These are phyloP conservation scores for Phytophthora meadii DNA, from an alignment of 352 stramenopile genomes.

Conservation along the genomic window DNA sequence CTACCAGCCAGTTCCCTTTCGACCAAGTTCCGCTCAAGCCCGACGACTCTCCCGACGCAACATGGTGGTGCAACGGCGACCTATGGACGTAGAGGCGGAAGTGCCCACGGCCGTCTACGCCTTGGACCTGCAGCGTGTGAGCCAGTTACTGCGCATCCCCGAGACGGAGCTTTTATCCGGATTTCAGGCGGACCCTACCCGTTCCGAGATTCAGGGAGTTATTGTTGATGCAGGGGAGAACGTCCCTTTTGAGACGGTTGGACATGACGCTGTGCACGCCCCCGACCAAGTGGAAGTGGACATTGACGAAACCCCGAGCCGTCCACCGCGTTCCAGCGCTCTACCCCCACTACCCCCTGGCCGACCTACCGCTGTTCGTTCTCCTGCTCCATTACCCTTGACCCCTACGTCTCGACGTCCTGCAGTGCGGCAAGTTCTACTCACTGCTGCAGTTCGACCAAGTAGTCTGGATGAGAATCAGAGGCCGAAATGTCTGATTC, in stretches of 20 bases:
- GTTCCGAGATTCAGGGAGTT: conserved; percentile 79
- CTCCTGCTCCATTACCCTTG: conserved; percentile 15
- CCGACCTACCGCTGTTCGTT: conserved; percentile 23
- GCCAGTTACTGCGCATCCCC: conserved; percentile 55
- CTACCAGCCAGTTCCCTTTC: conserved; percentile 16
- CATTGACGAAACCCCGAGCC: conserved; percentile 6
- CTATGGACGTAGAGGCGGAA: conserved; percentile 62
- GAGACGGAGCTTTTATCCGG: conserved; percentile 57
- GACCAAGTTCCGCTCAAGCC: not conserved
- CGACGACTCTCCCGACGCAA: conserved; percentile 1
- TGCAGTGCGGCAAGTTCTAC: conserved; percentile 60
- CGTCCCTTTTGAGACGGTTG: conserved; percentile 78
- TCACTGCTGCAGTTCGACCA: conserved; percentile 68
- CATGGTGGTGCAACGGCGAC: conserved; percentile 60
- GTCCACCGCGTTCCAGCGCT: conserved; percentile 12
- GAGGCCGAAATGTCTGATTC: conserved; percentile 79
- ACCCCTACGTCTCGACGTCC: conserved; percentile 31
- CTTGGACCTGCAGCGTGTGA: conserved; percentile 59
- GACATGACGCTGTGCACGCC: conserved; percentile 34
- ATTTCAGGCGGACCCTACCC: conserved; percentile 63
- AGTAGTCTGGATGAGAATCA: conserved; percentile 59
- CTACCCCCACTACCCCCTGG: conserved; percentile 28
- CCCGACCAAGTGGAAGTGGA: conserved; percentile 19
- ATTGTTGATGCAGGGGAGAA: conserved; percentile 79
- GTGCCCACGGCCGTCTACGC: conserved; percentile 66